phyloP scores from a whole-genome alignment of 2,329 filamentous ascomycete species.

The Xylariaceae sp. region DNA sequence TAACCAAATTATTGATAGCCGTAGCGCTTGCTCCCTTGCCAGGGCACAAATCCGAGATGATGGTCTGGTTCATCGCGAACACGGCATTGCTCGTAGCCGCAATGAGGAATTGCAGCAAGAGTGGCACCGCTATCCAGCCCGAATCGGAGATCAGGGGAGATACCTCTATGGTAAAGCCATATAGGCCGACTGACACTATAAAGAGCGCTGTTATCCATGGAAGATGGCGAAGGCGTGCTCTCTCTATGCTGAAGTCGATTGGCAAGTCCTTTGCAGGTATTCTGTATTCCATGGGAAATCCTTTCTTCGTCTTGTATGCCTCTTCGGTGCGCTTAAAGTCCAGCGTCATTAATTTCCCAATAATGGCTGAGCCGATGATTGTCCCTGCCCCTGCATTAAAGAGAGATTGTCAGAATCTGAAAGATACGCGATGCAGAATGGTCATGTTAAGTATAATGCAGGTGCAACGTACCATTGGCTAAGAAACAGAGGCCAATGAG shows the following conservation, averaged over 20 bases:
- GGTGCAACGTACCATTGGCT: conserved; percentile 3
- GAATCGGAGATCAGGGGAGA: background rate
- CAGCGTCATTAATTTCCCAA: conserved; percentile 8
- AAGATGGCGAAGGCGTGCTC: conserved; percentile 12
- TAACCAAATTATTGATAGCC: conserved; percentile 9
- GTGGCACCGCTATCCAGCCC: conserved; percentile 13
- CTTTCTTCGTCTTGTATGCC: background rate
- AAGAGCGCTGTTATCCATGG: conserved; percentile 11
- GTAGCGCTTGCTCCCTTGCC: conserved; percentile 7
- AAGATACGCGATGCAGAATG: no score
- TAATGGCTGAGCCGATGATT: conserved; percentile 10
- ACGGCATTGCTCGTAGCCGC: conserved; percentile 13
- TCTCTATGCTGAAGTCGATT: conserved; percentile 11
- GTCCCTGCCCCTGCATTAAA: conserved; percentile 1
- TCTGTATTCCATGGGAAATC: background rate
- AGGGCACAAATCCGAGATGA: conserved; percentile 12
- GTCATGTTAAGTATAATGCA: background rate
- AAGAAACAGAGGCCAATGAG: conserved; percentile 8
- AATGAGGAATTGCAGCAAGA: conserved; percentile 7
- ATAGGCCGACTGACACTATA: background rate
- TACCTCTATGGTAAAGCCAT: background rate
- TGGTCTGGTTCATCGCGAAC: conserved; percentile 13
- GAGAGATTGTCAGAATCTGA: background rate
- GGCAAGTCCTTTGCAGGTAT: conserved; percentile 5
- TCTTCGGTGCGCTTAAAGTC: conserved; percentile 5